Conservation (phyloP, 371 early-diverging fungal genomes). For the Actinomucor elegans region DNA sequence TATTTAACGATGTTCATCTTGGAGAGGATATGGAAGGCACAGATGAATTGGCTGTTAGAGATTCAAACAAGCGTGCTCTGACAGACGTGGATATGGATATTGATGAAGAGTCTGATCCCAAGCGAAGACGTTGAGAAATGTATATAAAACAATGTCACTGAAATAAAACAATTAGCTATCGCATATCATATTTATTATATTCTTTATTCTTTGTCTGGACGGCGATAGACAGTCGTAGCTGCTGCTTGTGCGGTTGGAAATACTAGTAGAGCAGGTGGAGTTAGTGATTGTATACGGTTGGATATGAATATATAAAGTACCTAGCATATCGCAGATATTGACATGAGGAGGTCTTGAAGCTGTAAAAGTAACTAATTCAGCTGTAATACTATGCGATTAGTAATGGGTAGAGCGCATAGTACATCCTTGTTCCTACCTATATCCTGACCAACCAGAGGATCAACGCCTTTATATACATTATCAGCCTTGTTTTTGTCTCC, state of each 20-base stretch:
- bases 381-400: slow-evolving; percentile 23
- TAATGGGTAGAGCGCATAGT: not conserved
- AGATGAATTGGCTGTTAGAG: not conserved
- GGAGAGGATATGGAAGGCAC: slow-evolving; percentile 6
- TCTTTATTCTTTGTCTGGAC: slow-evolving; percentile 1
- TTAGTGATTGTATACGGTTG: too few species aligned
- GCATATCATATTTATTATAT: too few species aligned
- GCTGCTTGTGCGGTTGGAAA: slow-evolving; percentile 74
- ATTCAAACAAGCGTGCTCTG: slow-evolving; percentile 7
- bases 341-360: slow-evolving; percentile 83
- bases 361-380: slow-evolving; percentile 82
- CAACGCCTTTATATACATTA: slow-evolving; percentile 75
- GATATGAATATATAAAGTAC: too few species aligned
- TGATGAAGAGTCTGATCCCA: slow-evolving; percentile 13
- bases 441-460: slow-evolving; percentile 73
- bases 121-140: slow-evolving; percentile 15
- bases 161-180: too few species aligned
- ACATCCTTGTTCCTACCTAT: slow-evolving; percentile 33
- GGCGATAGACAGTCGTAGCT: slow-evolving; percentile 31
- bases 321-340: slow-evolving; percentile 74
- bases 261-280: slow-evolving; percentile 36
- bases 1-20: slow-evolving; percentile 18
- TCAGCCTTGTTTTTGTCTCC: slow-evolving; percentile 84
- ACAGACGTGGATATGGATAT: slow-evolving; percentile 19
- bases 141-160: too few species aligned